These are phyloP conservation scores for Lonicera japonica DNA, from an alignment of 129 eudicot genomes.

Conservation along the genomic window DNA sequence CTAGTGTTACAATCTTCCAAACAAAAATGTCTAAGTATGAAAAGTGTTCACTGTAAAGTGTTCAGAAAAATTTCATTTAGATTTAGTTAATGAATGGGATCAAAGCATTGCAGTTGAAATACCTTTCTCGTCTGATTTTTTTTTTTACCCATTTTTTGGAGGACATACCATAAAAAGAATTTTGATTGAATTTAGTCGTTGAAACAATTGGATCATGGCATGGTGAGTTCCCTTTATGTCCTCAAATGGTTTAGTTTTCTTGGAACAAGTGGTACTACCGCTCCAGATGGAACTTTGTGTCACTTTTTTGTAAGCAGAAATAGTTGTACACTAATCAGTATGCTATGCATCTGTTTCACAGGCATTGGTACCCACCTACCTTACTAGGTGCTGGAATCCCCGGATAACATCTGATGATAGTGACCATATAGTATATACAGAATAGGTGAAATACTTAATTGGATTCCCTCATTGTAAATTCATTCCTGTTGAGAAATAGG, in stretches of 20 bases:
- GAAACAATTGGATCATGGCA: constrained; percentile 2
- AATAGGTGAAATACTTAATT: no score
- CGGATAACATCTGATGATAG: no score
- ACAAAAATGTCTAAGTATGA: no score
- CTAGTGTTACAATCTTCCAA: no score
- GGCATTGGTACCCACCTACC: neutral
- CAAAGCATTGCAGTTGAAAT: no score
- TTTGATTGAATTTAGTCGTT: neutral
- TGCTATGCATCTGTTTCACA: neutral
- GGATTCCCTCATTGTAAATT: no score
- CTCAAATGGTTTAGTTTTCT: constrained; percentile 18
- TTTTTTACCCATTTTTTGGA: neutral
- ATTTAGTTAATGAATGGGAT: neutral
- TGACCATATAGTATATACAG: no score
- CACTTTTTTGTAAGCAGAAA: constrained; percentile 24
- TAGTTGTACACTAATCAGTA: neutral
- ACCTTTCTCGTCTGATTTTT: neutral
- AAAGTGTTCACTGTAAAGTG: no score
- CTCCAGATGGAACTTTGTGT: constrained; percentile 16
- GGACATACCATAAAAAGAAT: neutral
- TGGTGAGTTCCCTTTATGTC: constrained; percentile 28
- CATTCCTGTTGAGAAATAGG: no score
- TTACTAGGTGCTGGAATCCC: neutral
- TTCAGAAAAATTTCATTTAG: no score
- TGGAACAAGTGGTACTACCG: constrained; percentile 21